phyloP scores from a whole-genome alignment of 306 rosid genomes.

The Rosa rugosa region DNA sequence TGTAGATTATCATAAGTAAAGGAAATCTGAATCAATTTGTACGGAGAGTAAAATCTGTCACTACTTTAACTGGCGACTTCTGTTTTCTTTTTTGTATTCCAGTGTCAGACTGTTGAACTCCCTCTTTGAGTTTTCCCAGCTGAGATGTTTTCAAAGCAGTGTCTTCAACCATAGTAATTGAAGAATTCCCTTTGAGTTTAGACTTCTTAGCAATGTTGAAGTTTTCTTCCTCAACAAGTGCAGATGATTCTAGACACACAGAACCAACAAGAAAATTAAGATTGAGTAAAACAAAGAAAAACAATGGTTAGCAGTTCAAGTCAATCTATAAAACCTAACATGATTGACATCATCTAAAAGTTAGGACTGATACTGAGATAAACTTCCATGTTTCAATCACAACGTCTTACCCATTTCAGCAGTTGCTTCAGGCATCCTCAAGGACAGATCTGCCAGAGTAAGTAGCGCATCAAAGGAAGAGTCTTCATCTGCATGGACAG shows the following conservation, averaged over 20 bases:
- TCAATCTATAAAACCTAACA: background rate
- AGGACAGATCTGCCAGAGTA: conserved; percentile 83
- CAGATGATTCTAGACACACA: conserved; percentile 57
- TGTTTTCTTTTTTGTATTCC: conserved; percentile 65
- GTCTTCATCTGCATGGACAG: conserved; percentile 62
- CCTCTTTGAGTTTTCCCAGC: conserved; percentile 45
- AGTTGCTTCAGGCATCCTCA: conserved; percentile 79
- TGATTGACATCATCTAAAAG: background rate
- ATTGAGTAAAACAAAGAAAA: conserved; percentile 12
- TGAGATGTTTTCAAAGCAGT: conserved; percentile 39
- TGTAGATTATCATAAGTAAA: conserved; percentile 1
- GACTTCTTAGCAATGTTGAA: conserved; percentile 37
- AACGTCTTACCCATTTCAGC: conserved; percentile 56
- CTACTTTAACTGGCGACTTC: conserved; percentile 53
- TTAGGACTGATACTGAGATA: conserved; percentile 13
- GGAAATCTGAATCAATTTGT: conserved; percentile 14
- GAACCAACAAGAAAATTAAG: conserved; percentile 25
- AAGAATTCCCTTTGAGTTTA: conserved; percentile 46
- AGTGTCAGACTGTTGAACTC: conserved; percentile 35
- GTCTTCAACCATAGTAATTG: conserved; percentile 40
- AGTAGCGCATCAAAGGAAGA: conserved; percentile 83
- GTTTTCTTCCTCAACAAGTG: conserved; percentile 48
- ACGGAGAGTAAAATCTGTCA: conserved; percentile 28
- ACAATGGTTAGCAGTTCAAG: background rate
- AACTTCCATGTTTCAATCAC: conserved; percentile 8